Evolutionary conservation across 148 eudicot species (phyloP).

Genomic region (Heliamphora exappendiculata): DNA sequence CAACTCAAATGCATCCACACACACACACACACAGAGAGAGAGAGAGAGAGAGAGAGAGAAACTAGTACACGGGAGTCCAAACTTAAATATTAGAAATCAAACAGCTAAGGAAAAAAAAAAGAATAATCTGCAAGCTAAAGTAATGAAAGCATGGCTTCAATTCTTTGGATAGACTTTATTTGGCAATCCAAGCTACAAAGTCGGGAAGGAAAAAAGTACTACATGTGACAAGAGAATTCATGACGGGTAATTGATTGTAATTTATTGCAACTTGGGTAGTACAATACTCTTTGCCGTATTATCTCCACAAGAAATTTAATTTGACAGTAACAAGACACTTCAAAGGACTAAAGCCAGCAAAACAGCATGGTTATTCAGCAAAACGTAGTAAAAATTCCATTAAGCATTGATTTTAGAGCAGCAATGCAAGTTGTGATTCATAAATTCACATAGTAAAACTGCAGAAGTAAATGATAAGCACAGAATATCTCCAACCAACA

Average conservation of each 20-base stretch:
- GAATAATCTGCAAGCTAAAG: too few species aligned
- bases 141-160: too few species aligned
- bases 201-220: background rate
- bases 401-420: background rate
- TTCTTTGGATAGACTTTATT: background rate
- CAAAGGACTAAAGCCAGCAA: background rate
- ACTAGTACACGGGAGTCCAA: too few species aligned
- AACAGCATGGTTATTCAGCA: background rate
- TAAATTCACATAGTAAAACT: background rate
- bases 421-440: conserved; percentile 1
- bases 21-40: too few species aligned
- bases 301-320: background rate
- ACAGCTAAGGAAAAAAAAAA: too few species aligned
- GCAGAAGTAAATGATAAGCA: background rate
- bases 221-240: background rate
- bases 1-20: too few species aligned
- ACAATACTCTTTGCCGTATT: background rate
- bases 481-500: background rate
- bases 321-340: background rate
- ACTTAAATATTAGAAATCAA: too few species aligned
- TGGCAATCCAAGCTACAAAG: background rate
- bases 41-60: too few species aligned
- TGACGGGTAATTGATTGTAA: background rate
- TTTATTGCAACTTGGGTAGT: background rate
- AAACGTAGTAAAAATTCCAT: background rate